Conservation (phyloP, 441 rosid species). For the Melastoma candidum region DNA sequence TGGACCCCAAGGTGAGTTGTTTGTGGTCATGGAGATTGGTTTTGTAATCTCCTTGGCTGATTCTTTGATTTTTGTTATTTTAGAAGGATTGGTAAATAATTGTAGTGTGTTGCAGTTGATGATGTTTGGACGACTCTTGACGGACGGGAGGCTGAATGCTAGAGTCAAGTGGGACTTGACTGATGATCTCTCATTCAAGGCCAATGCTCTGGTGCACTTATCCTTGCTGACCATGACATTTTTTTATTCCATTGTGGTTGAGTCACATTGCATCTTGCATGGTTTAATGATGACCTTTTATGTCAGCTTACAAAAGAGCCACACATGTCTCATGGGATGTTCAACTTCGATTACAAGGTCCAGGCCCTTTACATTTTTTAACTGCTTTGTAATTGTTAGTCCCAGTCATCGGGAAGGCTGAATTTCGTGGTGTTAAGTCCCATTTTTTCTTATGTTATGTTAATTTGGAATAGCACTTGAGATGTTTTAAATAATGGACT, state of each 20-base stretch:
- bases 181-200: slow-evolving; percentile 61
- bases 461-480: too few species aligned
- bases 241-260: neutral
- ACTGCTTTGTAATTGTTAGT: neutral
- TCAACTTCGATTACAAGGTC: slow-evolving; percentile 93
- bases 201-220: slow-evolving; percentile 59
- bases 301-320: slow-evolving; percentile 73
- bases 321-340: slow-evolving; percentile 81
- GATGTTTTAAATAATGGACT: too few species aligned
- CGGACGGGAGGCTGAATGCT: slow-evolving; percentile 82
- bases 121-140: slow-evolving; percentile 86
- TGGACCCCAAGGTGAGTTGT: slow-evolving; percentile 54
- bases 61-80: neutral
- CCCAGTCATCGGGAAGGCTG: too few species aligned
- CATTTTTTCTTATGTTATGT: too few species aligned
- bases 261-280: neutral
- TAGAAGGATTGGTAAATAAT: neutral
- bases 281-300: slow-evolving; percentile 10
- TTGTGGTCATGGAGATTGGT: too few species aligned
- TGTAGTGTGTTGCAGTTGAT: slow-evolving; percentile 41
- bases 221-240: neutral
- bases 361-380: slow-evolving; percentile 3
- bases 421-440: too few species aligned
- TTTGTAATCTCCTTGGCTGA: too few species aligned
- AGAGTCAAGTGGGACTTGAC: slow-evolving; percentile 83